Conservation (phyloP, 2,329 filamentous ascomycete species). For the Fonsecaea monophora region DNA sequence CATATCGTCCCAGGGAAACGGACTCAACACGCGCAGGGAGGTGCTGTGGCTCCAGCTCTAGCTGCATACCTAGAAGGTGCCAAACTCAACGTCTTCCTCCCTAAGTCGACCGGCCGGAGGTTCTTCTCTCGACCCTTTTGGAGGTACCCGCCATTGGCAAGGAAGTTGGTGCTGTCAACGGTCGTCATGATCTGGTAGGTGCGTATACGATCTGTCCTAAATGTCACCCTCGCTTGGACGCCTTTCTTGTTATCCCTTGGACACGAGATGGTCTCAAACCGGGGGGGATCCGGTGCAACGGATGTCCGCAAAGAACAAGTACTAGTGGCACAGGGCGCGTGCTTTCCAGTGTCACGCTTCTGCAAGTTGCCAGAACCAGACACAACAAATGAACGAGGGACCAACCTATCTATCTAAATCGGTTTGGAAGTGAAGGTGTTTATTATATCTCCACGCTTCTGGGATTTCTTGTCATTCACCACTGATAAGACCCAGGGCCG, state of each 20-base stretch:
- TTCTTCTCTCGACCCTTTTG: slow-evolving; percentile 36
- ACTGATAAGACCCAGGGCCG: not conserved
- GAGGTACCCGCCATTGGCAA: slow-evolving; percentile 35
- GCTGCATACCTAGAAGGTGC: slow-evolving; percentile 32
- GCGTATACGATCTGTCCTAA: not conserved
- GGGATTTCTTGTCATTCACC: too few relatives aligned
- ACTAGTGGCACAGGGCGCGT: not conserved
- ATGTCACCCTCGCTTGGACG: not conserved
- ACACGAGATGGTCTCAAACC: not conserved
- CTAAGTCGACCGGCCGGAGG: slow-evolving; percentile 31
- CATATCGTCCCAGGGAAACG: not conserved
- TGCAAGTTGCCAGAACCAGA: not conserved
- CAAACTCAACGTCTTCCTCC: slow-evolving; percentile 29
- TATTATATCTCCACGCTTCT: not conserved
- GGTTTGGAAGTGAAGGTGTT: not conserved
- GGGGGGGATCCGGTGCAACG: not conserved
- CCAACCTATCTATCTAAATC: too few relatives aligned
- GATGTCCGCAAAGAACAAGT: not conserved
- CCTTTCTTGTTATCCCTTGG: not conserved
- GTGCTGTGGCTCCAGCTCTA: not conserved
- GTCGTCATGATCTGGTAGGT: slow-evolving; percentile 23
- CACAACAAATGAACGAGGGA: too few relatives aligned
- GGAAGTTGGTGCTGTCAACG: slow-evolving; percentile 55
- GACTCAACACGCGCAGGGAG: not conserved
- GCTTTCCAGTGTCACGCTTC: not conserved